A percentile compares a stretch with the other conserved stretches of the same genome.
phyloP scores from a whole-genome alignment of 306 rosid genomes.

The Lablab purpureus region DNA sequence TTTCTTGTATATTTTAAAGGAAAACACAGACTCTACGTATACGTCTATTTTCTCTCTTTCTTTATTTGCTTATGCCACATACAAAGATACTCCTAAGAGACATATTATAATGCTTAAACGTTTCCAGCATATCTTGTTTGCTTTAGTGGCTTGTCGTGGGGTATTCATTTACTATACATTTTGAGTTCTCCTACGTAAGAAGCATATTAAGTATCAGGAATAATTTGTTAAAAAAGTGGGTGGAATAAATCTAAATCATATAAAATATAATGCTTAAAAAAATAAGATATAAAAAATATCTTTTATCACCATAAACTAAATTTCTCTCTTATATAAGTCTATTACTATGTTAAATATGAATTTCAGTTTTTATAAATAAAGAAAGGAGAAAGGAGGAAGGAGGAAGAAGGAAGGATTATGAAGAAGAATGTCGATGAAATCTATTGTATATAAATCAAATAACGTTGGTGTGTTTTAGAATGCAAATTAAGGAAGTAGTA shows the following conservation, averaged over 20 bases:
- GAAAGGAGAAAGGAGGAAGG: too few relatives aligned
- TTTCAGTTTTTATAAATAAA: too few relatives aligned
- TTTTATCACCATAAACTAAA: too few relatives aligned
- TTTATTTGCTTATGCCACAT: neutral
- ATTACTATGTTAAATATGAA: too few relatives aligned
- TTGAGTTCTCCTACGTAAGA: slow-evolving; percentile 1
- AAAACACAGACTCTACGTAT: slow-evolving; percentile 4
- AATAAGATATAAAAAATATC: neutral
- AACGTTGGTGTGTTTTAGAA: too few relatives aligned
- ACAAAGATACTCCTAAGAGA: neutral
- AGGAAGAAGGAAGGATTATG: too few relatives aligned
- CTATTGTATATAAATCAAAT: too few relatives aligned
- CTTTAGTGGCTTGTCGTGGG: slow-evolving; percentile 12
- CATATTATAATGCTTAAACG: slow-evolving; percentile 9
- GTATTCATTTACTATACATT: neutral
- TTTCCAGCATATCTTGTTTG: slow-evolving; percentile 29
- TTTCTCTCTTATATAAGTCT: too few relatives aligned
- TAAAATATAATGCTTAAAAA: neutral
- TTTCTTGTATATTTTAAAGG: neutral
- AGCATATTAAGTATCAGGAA: neutral
- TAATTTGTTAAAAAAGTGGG: neutral
- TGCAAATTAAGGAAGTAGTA: too few relatives aligned
- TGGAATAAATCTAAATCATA: neutral
- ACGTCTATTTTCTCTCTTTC: neutral
- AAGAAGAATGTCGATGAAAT: too few relatives aligned